These are phyloP conservation scores for Delphinella strobiligena DNA, from an alignment of 2,329 filamentous ascomycete species.

Conservation along the genomic window DNA sequence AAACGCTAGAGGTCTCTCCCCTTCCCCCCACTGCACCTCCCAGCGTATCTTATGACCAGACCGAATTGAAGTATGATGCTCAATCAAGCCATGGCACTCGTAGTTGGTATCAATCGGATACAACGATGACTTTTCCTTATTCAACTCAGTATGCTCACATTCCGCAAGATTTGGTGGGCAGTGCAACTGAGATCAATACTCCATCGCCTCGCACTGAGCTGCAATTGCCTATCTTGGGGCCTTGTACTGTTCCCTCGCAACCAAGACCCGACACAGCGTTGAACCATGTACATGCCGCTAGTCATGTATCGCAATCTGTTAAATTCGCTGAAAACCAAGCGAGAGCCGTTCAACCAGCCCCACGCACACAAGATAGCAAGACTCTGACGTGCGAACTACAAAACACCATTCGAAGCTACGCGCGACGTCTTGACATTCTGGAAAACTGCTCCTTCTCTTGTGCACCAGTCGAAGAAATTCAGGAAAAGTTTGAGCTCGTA, in stretches of 20 bases:
- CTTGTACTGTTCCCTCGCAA: neutral
- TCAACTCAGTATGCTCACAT: conserved; percentile 1
- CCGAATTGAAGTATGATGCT: too few relatives aligned
- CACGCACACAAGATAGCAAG: conserved; percentile 1
- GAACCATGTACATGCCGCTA: too few relatives aligned
- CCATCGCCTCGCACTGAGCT: conserved; percentile 20
- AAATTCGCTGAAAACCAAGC: too few relatives aligned
- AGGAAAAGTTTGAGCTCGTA: conserved; percentile 53
- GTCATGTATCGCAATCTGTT: too few relatives aligned
- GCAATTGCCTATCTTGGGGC: neutral
- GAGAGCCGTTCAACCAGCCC: too few relatives aligned
- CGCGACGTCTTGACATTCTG: conserved; percentile 53
- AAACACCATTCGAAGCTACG: conserved; percentile 36
- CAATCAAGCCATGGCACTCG: too few relatives aligned
- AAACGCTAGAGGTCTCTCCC: too few relatives aligned
- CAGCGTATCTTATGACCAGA: conserved; percentile 17
- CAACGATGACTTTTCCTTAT: too few relatives aligned
- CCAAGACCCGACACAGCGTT: neutral
- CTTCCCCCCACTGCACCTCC: conserved; percentile 20
- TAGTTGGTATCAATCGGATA: too few relatives aligned
- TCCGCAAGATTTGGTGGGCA: conserved; percentile 28
- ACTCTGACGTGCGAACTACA: conserved; percentile 20
- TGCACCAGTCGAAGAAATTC: conserved; percentile 54
- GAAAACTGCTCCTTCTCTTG: conserved; percentile 60
- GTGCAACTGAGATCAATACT: conserved; percentile 36